Conservation (phyloP, 306 rosid genomes). For the Medicago arabica region DNA sequence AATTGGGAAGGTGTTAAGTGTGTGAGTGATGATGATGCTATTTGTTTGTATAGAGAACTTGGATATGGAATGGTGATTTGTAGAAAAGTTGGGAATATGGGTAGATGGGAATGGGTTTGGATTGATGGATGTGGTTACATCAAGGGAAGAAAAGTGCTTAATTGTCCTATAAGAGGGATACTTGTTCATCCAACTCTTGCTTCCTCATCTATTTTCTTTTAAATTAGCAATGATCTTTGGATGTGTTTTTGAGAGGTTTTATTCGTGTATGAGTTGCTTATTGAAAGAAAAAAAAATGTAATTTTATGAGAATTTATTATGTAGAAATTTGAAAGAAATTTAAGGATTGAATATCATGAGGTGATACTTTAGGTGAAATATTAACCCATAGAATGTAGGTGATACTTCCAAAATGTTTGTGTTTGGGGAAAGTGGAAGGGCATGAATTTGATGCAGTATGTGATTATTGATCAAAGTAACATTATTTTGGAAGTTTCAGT, state of each 20-base stretch:
- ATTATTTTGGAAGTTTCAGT: no score
- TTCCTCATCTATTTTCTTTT: slow-evolving; percentile 42
- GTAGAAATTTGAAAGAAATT: not conserved
- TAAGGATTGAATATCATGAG: not conserved
- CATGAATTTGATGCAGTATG: no score
- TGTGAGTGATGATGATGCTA: slow-evolving; percentile 55
- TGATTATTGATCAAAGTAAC: no score
- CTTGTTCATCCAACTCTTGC: slow-evolving; percentile 72
- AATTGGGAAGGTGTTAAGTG: slow-evolving; percentile 72
- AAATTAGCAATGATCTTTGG: not conserved
- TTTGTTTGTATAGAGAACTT: slow-evolving; percentile 66
- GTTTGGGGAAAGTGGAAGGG: no score
- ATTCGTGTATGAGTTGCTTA: slow-evolving; percentile 4
- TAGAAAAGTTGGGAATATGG: slow-evolving; percentile 37
- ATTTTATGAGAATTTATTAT: not conserved
- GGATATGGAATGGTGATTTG: slow-evolving; percentile 70
- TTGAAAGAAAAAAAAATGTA: not conserved
- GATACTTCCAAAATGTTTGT: no score
- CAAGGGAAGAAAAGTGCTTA: slow-evolving; percentile 52
- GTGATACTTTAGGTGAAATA: no score
- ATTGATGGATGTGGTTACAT: slow-evolving; percentile 57
- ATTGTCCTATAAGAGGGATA: slow-evolving; percentile 60
- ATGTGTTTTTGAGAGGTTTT: not conserved
- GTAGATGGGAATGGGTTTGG: slow-evolving; percentile 75
- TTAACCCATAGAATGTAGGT: no score